Evolutionary conservation across 208 protist genomes (phyloP).

Genomic region (Eutreptiella sp.): DNA sequence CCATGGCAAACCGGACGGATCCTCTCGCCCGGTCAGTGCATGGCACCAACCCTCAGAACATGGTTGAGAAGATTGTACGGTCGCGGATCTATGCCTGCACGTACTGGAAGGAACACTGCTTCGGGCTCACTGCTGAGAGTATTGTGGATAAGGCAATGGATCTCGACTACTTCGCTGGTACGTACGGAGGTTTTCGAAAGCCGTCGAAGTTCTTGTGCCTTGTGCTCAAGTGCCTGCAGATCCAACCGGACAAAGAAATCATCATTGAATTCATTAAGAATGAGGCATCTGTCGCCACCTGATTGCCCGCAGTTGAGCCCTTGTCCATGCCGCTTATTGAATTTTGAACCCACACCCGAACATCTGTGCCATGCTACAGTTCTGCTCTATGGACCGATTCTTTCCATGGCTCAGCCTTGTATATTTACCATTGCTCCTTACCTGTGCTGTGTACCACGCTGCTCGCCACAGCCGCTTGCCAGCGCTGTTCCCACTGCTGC

Average conservation of each 20-base stretch:
- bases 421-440: no score
- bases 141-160: slow-evolving; percentile 73
- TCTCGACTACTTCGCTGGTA: slow-evolving; percentile 61
- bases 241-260: slow-evolving; percentile 72
- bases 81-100: slow-evolving; percentile 52
- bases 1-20: slow-evolving; percentile 61
- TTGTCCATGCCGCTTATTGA: no score
- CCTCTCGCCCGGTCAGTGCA: slow-evolving; percentile 47
- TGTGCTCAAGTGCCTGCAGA: slow-evolving; percentile 72
- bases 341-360: no score
- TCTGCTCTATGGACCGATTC: no score
- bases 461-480: no score
- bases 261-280: slow-evolving; percentile 73
- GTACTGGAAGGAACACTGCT: slow-evolving; percentile 86
- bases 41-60: slow-evolving; percentile 56
- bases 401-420: no score
- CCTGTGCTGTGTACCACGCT: no score
- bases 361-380: no score
- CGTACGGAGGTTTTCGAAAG: slow-evolving; percentile 61
- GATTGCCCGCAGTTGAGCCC: no score
- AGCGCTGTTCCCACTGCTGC: no score
- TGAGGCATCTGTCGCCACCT: no score
- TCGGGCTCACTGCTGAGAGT: slow-evolving; percentile 58
- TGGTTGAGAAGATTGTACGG: slow-evolving; percentile 77
- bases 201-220: slow-evolving; percentile 77